A percentile compares a stretch with the other conserved stretches of the same genome.
Evolutionary conservation across 1,139 yeast species (phyloP).

Genomic region (Entelexis sorbosivorans): DNA sequence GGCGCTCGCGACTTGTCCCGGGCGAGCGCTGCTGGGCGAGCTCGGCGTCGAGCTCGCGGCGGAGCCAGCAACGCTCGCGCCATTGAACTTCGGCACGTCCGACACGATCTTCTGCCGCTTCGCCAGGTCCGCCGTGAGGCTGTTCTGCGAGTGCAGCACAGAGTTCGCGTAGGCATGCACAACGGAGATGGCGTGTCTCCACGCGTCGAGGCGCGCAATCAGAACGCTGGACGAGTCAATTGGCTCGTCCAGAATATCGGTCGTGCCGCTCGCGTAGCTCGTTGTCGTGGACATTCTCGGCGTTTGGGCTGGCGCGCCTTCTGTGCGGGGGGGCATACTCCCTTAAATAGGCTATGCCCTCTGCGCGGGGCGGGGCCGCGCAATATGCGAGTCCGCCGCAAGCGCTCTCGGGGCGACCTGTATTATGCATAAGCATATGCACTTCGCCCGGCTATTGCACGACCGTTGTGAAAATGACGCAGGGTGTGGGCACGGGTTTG

Average conservation of each 20-base stretch:
- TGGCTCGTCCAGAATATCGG: constrained; percentile 21
- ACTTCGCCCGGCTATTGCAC: too few species aligned
- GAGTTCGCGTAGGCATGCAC: constrained; percentile 29
- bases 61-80: constrained; percentile 8
- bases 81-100: constrained; percentile 31
- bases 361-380: constrained; percentile 14
- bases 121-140: constrained; percentile 27
- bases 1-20: too few species aligned
- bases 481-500: too few species aligned
- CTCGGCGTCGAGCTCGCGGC: constrained; percentile 20
- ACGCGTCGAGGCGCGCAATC: constrained; percentile 31
- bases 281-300: background rate
- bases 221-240: constrained; percentile 33
- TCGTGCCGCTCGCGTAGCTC: background rate
- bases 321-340: too few species aligned
- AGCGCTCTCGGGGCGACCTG: background rate
- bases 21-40: too few species aligned
- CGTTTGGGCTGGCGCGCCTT: too few species aligned
- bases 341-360: background rate
- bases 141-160: constrained; percentile 26
- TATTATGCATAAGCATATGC: background rate
- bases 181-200: constrained; percentile 30
- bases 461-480: too few species aligned
- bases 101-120: constrained; percentile 30
- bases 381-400: background rate